Evolutionary conservation across 2,329 filamentous ascomycete genomes (phyloP).

Genomic region (Blastomyces silverae): DNA sequence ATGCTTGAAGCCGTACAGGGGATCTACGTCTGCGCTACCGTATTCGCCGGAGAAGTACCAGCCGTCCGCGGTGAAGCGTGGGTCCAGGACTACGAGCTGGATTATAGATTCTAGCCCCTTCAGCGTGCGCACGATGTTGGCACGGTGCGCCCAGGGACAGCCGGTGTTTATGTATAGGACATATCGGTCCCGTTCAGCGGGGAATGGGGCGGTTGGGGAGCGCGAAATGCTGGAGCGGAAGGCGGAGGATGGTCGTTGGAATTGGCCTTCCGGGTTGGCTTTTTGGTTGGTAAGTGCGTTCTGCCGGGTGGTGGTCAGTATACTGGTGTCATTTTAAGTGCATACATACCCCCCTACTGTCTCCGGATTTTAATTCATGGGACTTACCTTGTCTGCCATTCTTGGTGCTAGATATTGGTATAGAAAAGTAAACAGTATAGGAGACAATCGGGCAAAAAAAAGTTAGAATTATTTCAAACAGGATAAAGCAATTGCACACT

Average conservation of each 20-base stretch:
- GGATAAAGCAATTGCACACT: background rate
- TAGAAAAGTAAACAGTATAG: no score
- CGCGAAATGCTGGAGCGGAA: slow-evolving; percentile 54
- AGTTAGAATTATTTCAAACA: background rate
- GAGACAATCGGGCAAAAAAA: no score
- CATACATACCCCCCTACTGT: background rate
- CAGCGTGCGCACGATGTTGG: slow-evolving; percentile 43
- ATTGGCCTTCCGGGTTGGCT: slow-evolving; percentile 46
- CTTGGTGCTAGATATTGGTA: background rate
- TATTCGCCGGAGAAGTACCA: slow-evolving; percentile 69
- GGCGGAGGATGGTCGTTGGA: slow-evolving; percentile 47
- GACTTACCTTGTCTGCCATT: background rate
- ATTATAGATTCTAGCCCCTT: slow-evolving; percentile 48
- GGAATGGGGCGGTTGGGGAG: slow-evolving; percentile 47
- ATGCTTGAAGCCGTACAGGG: slow-evolving; percentile 62
- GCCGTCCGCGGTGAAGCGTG: slow-evolving; percentile 43
- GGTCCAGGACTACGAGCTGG: slow-evolving; percentile 42
- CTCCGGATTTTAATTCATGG: background rate
- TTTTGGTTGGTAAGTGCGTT: slow-evolving; percentile 27
- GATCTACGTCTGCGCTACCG: slow-evolving; percentile 55
- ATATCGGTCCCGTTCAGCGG: slow-evolving; percentile 55
- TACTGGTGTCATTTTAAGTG: background rate
- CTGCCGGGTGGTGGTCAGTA: background rate
- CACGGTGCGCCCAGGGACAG: slow-evolving; percentile 58
- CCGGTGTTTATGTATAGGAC: slow-evolving; percentile 54